A percentile compares a stretch with the other conserved stretches of the same genome.
These are phyloP conservation scores for Plasmodium reichenowi DNA, from an alignment of 169 alveolate species.

Conservation along the genomic window DNA sequence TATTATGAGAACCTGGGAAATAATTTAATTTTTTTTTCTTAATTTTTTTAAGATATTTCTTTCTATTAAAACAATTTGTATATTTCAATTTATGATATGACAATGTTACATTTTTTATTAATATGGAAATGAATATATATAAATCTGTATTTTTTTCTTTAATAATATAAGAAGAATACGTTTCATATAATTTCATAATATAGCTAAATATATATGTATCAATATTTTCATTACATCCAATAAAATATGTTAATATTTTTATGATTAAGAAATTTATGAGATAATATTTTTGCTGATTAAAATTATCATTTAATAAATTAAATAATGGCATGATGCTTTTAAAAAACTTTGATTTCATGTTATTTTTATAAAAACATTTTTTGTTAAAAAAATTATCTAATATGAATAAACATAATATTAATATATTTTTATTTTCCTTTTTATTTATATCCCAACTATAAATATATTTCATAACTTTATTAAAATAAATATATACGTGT, in stretches of 20 bases:
- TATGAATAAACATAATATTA: constrained; percentile 46
- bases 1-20: too few relatives aligned
- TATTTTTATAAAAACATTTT: constrained; percentile 19
- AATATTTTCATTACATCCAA: constrained; percentile 23
- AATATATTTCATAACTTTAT: constrained; percentile 37
- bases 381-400: constrained; percentile 27
- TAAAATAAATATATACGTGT: neutral
- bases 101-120: constrained; percentile 29
- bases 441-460: constrained; percentile 40
- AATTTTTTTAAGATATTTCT: neutral
- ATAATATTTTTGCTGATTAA: neutral
- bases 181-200: constrained; percentile 25
- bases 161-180: constrained; percentile 12
- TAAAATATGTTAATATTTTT: constrained; percentile 32
- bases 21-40: neutral
- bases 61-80: neutral
- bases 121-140: constrained; percentile 22
- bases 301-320: constrained; percentile 44
- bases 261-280: constrained; percentile 18
- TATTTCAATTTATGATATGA: constrained; percentile 29
- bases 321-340: constrained; percentile 36
- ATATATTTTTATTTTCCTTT: constrained; percentile 34
- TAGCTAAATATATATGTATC: constrained; percentile 33
- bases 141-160: constrained; percentile 14
- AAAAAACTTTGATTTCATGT: constrained; percentile 50